Evolutionary conservation across 2,329 filamentous ascomycete genomes (phyloP).

Genomic region (Triangularia verruculosa): DNA sequence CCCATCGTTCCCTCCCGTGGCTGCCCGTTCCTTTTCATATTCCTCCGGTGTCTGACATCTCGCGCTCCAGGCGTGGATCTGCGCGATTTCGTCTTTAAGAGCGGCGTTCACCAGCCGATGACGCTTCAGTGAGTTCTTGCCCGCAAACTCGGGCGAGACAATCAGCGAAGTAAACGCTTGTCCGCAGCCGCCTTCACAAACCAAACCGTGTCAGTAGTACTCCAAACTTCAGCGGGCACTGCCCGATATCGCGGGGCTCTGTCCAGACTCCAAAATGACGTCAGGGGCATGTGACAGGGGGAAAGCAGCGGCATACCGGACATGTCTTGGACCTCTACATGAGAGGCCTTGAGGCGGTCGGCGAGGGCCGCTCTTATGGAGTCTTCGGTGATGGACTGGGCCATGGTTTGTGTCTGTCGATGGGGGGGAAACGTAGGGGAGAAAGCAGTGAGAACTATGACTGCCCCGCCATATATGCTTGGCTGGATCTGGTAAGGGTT

Average conservation of each 20-base stretch:
- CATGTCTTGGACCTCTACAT: slow-evolving; percentile 88
- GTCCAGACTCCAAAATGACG: slow-evolving; percentile 31
- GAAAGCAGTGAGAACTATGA: neutral
- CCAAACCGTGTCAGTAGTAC: neutral
- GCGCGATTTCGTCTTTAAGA: slow-evolving; percentile 82
- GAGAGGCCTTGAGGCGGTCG: slow-evolving; percentile 66
- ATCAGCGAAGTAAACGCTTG: slow-evolving; percentile 59
- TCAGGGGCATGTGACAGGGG: slow-evolving; percentile 15
- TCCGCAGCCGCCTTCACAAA: slow-evolving; percentile 55
- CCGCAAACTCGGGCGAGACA: slow-evolving; percentile 65
- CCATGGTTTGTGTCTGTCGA: slow-evolving; percentile 38
- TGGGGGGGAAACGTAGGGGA: neutral
- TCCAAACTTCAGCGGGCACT: slow-evolving; percentile 3
- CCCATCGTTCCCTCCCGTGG: slow-evolving; percentile 29
- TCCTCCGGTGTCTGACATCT: slow-evolving; percentile 91
- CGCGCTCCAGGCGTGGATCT: slow-evolving; percentile 92
- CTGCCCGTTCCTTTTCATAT: slow-evolving; percentile 57
- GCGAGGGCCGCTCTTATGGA: slow-evolving; percentile 66
- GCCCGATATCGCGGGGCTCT: slow-evolving; percentile 17
- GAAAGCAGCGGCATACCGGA: slow-evolving; percentile 62
- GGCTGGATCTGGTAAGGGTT: slow-evolving; percentile 16
- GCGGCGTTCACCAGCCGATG: slow-evolving; percentile 82
- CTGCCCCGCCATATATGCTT: slow-evolving; percentile 16
- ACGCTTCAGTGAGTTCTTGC: slow-evolving; percentile 74
- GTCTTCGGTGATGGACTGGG: slow-evolving; percentile 67